These are phyloP conservation scores for Sporothrix protearum DNA, from an alignment of 2,329 filamentous ascomycete genomes.

Conservation along the genomic window DNA sequence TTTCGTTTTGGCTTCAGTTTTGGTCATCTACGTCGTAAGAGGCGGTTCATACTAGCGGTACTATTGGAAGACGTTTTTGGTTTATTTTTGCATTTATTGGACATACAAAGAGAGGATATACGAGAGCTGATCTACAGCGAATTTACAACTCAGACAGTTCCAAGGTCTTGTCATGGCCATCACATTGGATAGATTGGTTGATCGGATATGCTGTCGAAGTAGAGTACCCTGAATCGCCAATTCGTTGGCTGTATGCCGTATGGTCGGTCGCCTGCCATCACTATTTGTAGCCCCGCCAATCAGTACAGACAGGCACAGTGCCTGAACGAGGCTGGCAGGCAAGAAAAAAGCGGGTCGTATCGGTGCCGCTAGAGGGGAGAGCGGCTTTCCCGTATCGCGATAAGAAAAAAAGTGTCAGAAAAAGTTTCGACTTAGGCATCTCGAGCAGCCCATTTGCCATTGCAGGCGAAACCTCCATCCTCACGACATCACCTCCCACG, in stretches of 20 bases:
- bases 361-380: constrained; percentile 7
- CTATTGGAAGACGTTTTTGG: not conserved
- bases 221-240: too few species aligned
- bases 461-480: not conserved
- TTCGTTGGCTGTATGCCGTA: too few species aligned
- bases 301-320: too few species aligned
- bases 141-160: not conserved
- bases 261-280: too few species aligned
- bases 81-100: not conserved
- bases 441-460: not conserved
- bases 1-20: not conserved
- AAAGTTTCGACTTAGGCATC: too few species aligned
- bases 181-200: not conserved
- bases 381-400: constrained; percentile 4
- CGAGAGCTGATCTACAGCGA: not conserved
- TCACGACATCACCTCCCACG: not conserved
- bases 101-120: not conserved
- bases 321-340: not conserved
- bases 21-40: not conserved
- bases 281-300: not conserved
- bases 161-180: not conserved
- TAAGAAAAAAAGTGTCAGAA: constrained; percentile 21
- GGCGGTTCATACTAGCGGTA: not conserved
- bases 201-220: too few species aligned
- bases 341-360: constrained; percentile 16